phyloP scores from a whole-genome alignment of 352 stramenopile species.

The Plasmopara halstedii region DNA sequence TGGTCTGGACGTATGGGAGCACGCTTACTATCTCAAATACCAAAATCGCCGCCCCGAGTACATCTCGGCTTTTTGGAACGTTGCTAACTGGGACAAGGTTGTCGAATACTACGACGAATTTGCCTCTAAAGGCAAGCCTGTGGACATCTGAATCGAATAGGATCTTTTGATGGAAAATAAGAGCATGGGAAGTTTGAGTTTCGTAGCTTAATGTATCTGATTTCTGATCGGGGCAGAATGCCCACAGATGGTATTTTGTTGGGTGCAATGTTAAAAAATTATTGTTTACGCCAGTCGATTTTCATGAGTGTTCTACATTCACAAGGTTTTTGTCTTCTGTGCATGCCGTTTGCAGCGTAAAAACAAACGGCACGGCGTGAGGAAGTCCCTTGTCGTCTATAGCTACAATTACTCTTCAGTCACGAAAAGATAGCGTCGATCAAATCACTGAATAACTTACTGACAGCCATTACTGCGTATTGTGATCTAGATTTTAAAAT shows the following conservation, averaged over 20 bases:
- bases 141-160: slow-evolving; percentile 68
- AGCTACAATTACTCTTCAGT: slow-evolving; percentile 10
- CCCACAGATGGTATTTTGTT: too few relatives aligned
- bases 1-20: slow-evolving; percentile 94
- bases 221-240: too few relatives aligned
- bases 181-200: background rate
- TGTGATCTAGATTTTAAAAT: slow-evolving; percentile 36
- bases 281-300: too few relatives aligned
- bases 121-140: slow-evolving; percentile 74
- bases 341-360: slow-evolving; percentile 22
- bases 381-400: slow-evolving; percentile 27
- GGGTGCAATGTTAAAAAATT: too few relatives aligned
- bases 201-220: slow-evolving; percentile 1
- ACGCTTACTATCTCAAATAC: slow-evolving; percentile 97
- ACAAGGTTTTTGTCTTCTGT: background rate
- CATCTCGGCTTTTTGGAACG: slow-evolving; percentile 97
- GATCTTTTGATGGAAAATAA: slow-evolving; percentile 18
- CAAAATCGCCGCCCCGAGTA: slow-evolving; percentile 95
- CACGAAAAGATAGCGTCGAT: background rate
- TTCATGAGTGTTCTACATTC: too few relatives aligned
- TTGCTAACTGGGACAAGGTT: slow-evolving; percentile 93
- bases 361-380: slow-evolving; percentile 28
- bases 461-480: slow-evolving; percentile 44
- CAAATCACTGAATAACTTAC: slow-evolving; percentile 22
- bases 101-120: slow-evolving; percentile 89